phyloP scores from a whole-genome alignment of 495 filamentous ascomycete species.

The Podospora comata region DNA sequence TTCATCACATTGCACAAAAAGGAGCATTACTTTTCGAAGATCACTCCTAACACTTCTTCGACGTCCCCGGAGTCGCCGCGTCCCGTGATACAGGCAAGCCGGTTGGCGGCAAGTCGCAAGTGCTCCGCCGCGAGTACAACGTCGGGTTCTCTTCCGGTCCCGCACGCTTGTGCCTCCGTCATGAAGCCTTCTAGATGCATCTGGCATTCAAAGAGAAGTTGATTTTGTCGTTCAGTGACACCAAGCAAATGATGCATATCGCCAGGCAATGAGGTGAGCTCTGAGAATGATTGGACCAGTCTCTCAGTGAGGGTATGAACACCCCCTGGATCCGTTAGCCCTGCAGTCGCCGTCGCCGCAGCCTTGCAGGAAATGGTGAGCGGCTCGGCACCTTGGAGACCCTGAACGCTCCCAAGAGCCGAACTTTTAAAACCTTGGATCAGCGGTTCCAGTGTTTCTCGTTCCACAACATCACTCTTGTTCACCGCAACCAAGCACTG shows the following conservation, averaged over 20 bases:
- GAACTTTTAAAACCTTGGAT: conserved; percentile 33
- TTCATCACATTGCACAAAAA: not conserved
- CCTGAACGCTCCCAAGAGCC: conserved; percentile 32
- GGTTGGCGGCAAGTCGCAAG: conserved; percentile 75
- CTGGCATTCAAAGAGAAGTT: conserved; percentile 71
- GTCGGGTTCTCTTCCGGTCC: conserved; percentile 41
- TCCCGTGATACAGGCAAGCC: conserved; percentile 81
- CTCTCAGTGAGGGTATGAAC: conserved; percentile 66
- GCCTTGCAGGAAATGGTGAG: conserved; percentile 67
- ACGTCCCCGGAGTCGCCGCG: conserved; percentile 85
- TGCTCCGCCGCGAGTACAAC: conserved; percentile 94
- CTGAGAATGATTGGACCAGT: conserved; percentile 64
- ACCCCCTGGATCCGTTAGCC: conserved; percentile 55
- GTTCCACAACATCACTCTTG: conserved; percentile 65
- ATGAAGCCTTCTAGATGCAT: conserved; percentile 69
- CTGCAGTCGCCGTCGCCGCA: conserved; percentile 27
- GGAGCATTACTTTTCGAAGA: conserved; percentile 80
- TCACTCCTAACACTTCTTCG: conserved; percentile 92
- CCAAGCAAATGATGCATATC: conserved; percentile 78
- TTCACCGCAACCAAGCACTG: conserved; percentile 73
- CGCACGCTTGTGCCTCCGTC: conserved; percentile 33
- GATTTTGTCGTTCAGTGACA: conserved; percentile 83
- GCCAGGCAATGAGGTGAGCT: conserved; percentile 62
- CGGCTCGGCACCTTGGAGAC: conserved; percentile 24
- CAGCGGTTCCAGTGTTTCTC: conserved; percentile 26